Evolutionary conservation across 331 rosid genomes (phyloP), one percentile per base, ranked within the genome.

Genomic region (Rosa hybrid): DNA sequence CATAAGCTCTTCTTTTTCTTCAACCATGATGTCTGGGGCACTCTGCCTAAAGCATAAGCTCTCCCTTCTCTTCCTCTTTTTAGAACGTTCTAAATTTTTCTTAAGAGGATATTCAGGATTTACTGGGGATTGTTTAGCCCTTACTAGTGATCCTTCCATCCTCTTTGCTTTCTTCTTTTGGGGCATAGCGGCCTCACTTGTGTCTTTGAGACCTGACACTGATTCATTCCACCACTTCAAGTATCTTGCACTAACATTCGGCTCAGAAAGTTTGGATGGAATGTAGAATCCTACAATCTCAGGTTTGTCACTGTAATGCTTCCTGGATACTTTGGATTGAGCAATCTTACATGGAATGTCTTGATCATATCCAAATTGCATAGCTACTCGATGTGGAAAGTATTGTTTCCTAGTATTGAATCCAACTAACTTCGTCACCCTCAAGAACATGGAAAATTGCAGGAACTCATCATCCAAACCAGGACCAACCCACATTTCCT

Each of bases 201-300:
- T 80, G 81, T 6, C 81, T 4, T 18, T 42, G 49, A 56, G 78
- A 48, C 11, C 44, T 39, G 72, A 18, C 12, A 63, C 77, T 3
- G 82, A 84, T 72, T 86, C 50, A 59, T 79, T 77, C 91, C 91
- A 87, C 92, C 94, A 88, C 74, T 49, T 34, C n/a, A 72, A 78
- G 85, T 91, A 91, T 41, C 83, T 57, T 7, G 63, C 46, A 56
- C 83, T 48, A 2, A 75, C 87, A 74, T 80, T 85, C 0, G 85
- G 81, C 82, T 85, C 50, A 59, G 74, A 78, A 25, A 70, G 76
- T 60, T 78, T 70, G 8, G 89, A 75, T 18, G 94, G 93, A 23
- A 91, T 57, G 49, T 60, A 86, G 51, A 91, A 42, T 12, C 4
- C 44, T n/a, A 3, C 16, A 34, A 68, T 83, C 20, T 63, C 69